Evolutionary conservation across 371 early-diverging fungal genomes (phyloP).

Genomic region (Mortierella sp.): DNA sequence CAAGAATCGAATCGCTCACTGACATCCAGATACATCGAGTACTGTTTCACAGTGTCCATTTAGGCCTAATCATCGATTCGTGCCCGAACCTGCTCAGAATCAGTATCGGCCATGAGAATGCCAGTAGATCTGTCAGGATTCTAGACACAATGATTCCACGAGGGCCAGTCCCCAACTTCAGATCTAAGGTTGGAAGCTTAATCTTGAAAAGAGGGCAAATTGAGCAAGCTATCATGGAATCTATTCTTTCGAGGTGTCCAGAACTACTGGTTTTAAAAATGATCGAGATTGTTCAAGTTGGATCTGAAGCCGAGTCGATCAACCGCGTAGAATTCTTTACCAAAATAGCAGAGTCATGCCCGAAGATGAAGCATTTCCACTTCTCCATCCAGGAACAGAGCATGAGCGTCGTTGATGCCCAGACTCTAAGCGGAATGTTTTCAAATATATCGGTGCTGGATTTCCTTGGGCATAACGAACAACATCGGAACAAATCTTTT

Average conservation of each 20-base stretch:
- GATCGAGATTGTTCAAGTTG: conserved; percentile 1
- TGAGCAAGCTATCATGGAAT: not conserved
- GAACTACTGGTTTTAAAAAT: conserved; percentile 3
- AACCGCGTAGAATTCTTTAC: conserved; percentile 6
- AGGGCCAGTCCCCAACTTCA: not conserved
- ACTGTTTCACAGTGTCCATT: not conserved
- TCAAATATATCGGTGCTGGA: not conserved
- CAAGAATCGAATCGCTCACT: conserved; percentile 11
- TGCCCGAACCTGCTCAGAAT: not conserved
- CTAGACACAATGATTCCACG: not conserved
- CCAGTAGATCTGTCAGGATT: not conserved
- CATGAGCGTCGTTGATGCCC: conserved; percentile 13
- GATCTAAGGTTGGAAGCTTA: not conserved
- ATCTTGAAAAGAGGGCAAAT: not conserved
- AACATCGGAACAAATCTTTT: not conserved
- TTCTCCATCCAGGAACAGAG: conserved; percentile 6
- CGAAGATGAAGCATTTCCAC: conserved; percentile 13
- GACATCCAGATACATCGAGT: conserved; percentile 10
- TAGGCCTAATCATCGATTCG: conserved; percentile 11
- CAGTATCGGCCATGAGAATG: not conserved
- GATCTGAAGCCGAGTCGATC: not conserved
- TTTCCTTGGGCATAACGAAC: not conserved
- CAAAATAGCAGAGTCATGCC: conserved; percentile 10
- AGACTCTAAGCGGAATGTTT: not conserved
- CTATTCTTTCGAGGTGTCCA: conserved; percentile 4